phyloP scores from a whole-genome alignment of 371 early-diverging fungal genomes.

The Mucor irregularis region DNA sequence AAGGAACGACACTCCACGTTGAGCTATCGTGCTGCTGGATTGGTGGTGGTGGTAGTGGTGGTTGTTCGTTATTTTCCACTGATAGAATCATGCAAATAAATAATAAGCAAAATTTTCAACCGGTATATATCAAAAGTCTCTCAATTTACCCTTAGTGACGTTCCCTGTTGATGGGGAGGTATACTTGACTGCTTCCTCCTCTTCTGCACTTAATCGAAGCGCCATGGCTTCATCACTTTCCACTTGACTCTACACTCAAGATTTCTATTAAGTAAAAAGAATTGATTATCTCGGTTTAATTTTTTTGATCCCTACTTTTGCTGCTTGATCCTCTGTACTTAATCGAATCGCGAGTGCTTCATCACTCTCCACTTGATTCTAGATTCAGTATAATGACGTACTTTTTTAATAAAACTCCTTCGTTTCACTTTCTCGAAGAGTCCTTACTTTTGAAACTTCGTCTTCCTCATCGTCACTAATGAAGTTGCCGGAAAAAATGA shows the following conservation, averaged over 20 bases:
- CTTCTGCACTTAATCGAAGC: conserved; percentile 5
- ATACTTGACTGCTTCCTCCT: not conserved
- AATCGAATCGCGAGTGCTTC: conserved; percentile 3
- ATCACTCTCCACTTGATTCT: conserved; percentile 1
- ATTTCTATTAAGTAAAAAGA: not conserved
- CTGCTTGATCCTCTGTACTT: conserved; percentile 9
- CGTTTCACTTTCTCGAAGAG: not conserved
- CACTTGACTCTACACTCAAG: not conserved
- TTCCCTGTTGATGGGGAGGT: no score
- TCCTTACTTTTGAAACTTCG: not conserved
- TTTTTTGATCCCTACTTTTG: not conserved
- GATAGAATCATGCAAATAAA: not conserved
- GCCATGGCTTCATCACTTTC: conserved; percentile 12
- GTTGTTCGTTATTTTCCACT: not conserved
- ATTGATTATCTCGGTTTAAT: not conserved
- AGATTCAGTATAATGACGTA: not conserved
- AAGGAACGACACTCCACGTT: conserved; percentile 39
- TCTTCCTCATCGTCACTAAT: conserved; percentile 27
- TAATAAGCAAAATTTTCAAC: not conserved
- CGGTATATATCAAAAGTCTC: not conserved
- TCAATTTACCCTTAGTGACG: no score
- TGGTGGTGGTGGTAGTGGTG: not conserved
- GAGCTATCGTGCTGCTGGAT: conserved; percentile 24
- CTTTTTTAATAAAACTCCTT: not conserved
- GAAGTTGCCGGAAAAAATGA: conserved; percentile 47